Evolutionary conservation across 805 yeast species (phyloP), one percentile per base, ranked within the genome.

Genomic region (Wickerhamiella siamensis): DNA sequence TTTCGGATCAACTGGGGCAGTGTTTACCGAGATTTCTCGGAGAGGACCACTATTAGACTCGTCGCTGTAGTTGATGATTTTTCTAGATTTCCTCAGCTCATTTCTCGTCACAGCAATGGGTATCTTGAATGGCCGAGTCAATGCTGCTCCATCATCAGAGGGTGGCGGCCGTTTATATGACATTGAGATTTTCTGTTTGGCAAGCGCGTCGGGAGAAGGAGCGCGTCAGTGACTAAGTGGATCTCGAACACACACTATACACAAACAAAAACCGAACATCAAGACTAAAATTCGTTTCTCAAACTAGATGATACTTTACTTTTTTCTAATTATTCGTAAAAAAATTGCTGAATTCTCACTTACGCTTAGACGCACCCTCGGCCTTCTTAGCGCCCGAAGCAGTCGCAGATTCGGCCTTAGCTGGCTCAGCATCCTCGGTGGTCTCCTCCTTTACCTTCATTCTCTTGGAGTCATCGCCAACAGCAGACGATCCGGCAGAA

Each of bases 91-190:
- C 20, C 47, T 40, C 17, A 20, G 29, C 16, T 35, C 43, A 15
- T 36, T 33, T 16, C 37, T 39, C 3, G 36, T n/a, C 1, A 20
- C 29, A 4, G 27, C 29, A 5, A 39, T 29, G 14, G 47, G 47
- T 9, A 39, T 27, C n/a, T 33, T 33, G 33, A 35, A 44, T 9
- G 47, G 47, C 31, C 35, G 39, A 19, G 12, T 12, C 27, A 43
- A 10, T 3, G 19, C 40, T 15, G 38, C 21, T 29, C 39, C 18
- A 31, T 36, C 39, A 32, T 40, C 46, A 10, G 14, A 20, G 20
- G 33, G 26, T 19, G 38, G 27, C 4, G 39, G 43, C 37, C 45
- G 45, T 31, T 43, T 43, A 33, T 39, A 39, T 9, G 38, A 36
- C 37, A 34, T 34, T 18, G 29, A 41, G 39, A 41, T 19, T n/a